Conservation (phyloP, 2,329 filamentous ascomycete genomes). For the Xylogone sp. region DNA sequence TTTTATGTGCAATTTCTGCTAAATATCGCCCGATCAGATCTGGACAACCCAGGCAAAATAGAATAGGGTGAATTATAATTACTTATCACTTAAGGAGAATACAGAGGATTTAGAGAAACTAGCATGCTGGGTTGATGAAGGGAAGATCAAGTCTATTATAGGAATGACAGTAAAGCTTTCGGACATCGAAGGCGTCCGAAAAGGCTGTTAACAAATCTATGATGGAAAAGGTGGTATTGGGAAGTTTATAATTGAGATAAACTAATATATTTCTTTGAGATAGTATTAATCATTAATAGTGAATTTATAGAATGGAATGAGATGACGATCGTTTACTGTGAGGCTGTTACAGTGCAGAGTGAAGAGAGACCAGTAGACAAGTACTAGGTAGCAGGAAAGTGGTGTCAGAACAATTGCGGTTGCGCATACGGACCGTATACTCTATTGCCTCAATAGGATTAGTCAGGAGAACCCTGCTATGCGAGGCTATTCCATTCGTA, state of each 20-base stretch:
- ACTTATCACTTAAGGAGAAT: conserved; percentile 31
- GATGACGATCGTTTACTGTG: too few relatives aligned
- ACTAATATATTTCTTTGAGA: too few relatives aligned
- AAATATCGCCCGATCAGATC: conserved; percentile 27
- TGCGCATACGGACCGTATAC: too few relatives aligned
- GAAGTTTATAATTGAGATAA: conserved; percentile 28
- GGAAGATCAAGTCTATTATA: conserved; percentile 26
- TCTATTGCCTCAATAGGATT: too few relatives aligned
- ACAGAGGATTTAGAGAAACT: conserved; percentile 28
- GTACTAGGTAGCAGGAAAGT: too few relatives aligned
- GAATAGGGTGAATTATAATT: conserved; percentile 31
- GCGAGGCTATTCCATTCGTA: too few relatives aligned
- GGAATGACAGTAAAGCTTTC: conserved; percentile 24
- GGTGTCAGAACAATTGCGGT: too few relatives aligned
- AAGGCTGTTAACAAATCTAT: conserved; percentile 30
- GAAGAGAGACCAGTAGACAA: too few relatives aligned
- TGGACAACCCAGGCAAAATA: conserved; percentile 25
- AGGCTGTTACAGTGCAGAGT: too few relatives aligned
- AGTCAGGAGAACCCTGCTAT: too few relatives aligned
- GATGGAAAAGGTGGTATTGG: conserved; percentile 33
- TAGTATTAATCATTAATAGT: too few relatives aligned
- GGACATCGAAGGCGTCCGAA: conserved; percentile 29
- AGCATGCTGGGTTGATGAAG: conserved; percentile 17
- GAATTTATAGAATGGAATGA: too few relatives aligned
- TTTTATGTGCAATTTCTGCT: conserved; percentile 18